Evolutionary conservation across 75 land plant species (phyloP).

Genomic region (Ceratopteris richardii): DNA sequence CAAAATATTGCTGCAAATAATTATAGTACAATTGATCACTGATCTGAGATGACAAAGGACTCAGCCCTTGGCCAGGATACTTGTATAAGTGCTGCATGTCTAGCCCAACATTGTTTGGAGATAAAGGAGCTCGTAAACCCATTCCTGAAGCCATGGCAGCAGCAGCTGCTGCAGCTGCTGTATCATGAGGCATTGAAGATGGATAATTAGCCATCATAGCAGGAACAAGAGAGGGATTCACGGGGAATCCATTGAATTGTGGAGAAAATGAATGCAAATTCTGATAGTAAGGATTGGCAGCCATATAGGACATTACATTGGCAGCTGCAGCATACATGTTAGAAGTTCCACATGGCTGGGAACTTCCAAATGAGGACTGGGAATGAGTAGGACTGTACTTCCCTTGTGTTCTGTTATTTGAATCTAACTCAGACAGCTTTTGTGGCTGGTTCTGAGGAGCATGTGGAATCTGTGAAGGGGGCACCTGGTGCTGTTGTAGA

Average conservation of each 20-base stretch:
- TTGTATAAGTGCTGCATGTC: constrained; percentile 48
- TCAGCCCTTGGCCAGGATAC: constrained; percentile 45
- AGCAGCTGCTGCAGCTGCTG: constrained; percentile 39
- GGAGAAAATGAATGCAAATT: constrained; percentile 49
- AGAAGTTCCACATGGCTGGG: constrained; percentile 21
- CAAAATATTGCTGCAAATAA: constrained; percentile 42
- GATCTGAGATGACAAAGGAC: constrained; percentile 29
- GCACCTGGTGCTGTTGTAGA: background rate
- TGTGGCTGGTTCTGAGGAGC: constrained; percentile 12
- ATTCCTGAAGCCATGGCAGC: constrained; percentile 36
- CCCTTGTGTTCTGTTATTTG: constrained; percentile 20
- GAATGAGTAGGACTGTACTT: constrained; percentile 11
- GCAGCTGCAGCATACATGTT: constrained; percentile 39
- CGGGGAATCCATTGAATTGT: constrained; percentile 52
- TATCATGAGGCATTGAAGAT: constrained; percentile 40
- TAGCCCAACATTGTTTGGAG: constrained; percentile 26
- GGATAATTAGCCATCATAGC: constrained; percentile 52
- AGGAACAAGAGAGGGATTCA: constrained; percentile 45
- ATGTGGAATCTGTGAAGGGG: background rate
- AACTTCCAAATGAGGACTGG: background rate
- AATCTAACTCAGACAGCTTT: constrained; percentile 18
- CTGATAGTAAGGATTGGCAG: constrained; percentile 46
- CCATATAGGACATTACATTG: constrained; percentile 42
- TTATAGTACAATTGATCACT: constrained; percentile 48
- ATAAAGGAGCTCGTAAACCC: constrained; percentile 37